Conservation (phyloP, 495 filamentous ascomycete species). For the Staphylotrichum longicolle region DNA sequence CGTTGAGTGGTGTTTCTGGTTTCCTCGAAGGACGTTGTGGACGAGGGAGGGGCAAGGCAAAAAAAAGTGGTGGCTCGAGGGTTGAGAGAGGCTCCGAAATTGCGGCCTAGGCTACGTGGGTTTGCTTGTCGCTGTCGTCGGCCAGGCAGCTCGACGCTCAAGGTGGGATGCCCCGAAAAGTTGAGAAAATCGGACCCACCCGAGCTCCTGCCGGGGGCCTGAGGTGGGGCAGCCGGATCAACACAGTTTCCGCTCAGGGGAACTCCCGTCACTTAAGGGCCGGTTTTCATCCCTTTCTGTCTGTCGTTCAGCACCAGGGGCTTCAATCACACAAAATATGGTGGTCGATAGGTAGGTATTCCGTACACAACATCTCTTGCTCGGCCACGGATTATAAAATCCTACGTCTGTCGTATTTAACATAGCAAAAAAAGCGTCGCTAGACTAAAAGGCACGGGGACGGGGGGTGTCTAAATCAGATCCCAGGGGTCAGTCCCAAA, state of each 20-base stretch:
- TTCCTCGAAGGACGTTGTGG: not conserved
- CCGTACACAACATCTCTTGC: no score
- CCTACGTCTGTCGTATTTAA: not conserved
- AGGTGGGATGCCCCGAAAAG: conserved; percentile 31
- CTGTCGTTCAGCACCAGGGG: not conserved
- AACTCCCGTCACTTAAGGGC: not conserved
- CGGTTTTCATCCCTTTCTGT: no score
- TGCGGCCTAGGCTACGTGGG: conserved; percentile 12
- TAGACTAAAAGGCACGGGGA: not conserved
- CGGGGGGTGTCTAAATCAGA: not conserved
- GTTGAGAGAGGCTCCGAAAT: conserved; percentile 12
- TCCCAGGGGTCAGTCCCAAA: no score
- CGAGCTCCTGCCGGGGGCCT: conserved; percentile 16
- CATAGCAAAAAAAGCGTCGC: conserved; percentile 3
- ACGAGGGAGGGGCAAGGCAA: not conserved
- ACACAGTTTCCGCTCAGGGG: conserved; percentile 19
- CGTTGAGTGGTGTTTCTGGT: conserved; percentile 5
- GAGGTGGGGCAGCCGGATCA: conserved; percentile 24
- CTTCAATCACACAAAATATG: no score
- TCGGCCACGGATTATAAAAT: not conserved
- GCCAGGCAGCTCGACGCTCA: conserved; percentile 25
- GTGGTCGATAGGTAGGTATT: no score
- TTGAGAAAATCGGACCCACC: conserved; percentile 26
- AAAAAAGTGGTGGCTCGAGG: conserved; percentile 8
- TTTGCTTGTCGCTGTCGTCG: conserved; percentile 15